Conservation (phyloP, 2,329 filamentous ascomycete genomes). For the Myotisia sp. region DNA sequence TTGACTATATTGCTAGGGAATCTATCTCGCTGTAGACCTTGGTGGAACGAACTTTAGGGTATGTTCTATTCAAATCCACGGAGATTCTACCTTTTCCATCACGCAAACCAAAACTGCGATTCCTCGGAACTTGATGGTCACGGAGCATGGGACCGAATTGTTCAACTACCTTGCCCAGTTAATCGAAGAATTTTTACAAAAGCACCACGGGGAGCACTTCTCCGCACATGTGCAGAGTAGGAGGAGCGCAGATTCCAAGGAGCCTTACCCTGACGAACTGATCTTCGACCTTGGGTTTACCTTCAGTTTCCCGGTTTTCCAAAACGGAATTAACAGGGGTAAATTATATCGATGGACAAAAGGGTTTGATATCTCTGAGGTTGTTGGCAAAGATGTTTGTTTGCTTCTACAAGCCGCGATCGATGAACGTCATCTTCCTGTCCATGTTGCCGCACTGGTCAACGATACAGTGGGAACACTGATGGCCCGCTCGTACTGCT, state of each 20-base stretch:
- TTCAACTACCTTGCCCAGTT: slow-evolving; percentile 88
- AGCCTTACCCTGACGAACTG: slow-evolving; percentile 54
- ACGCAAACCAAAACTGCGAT: slow-evolving; percentile 88
- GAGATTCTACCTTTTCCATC: slow-evolving; percentile 87
- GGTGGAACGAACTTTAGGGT: slow-evolving; percentile 97
- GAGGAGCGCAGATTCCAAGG: slow-evolving; percentile 43
- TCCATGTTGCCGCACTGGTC: slow-evolving; percentile 87
- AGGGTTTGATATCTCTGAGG: slow-evolving; percentile 92
- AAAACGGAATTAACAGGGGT: slow-evolving; percentile 89
- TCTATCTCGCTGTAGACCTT: slow-evolving; percentile 94
- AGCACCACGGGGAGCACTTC: slow-evolving; percentile 81
- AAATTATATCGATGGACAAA: slow-evolving; percentile 95
- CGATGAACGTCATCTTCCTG: slow-evolving; percentile 69
- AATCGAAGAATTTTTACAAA: slow-evolving; percentile 74
- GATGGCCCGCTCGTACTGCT: slow-evolving; percentile 94
- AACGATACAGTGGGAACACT: slow-evolving; percentile 97
- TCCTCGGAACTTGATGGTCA: slow-evolving; percentile 77
- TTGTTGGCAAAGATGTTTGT: slow-evolving; percentile 88
- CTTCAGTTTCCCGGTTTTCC: slow-evolving; percentile 92
- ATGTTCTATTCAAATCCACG: slow-evolving; percentile 85
- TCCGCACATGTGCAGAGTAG: slow-evolving; percentile 53
- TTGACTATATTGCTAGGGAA: no score
- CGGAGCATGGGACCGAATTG: slow-evolving; percentile 70
- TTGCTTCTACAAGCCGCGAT: slow-evolving; percentile 78
- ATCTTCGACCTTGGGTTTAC: slow-evolving; percentile 96